These are phyloP conservation scores for Mycosphaerella sp. DNA, from an alignment of 2,329 filamentous ascomycete genomes.

Conservation along the genomic window DNA sequence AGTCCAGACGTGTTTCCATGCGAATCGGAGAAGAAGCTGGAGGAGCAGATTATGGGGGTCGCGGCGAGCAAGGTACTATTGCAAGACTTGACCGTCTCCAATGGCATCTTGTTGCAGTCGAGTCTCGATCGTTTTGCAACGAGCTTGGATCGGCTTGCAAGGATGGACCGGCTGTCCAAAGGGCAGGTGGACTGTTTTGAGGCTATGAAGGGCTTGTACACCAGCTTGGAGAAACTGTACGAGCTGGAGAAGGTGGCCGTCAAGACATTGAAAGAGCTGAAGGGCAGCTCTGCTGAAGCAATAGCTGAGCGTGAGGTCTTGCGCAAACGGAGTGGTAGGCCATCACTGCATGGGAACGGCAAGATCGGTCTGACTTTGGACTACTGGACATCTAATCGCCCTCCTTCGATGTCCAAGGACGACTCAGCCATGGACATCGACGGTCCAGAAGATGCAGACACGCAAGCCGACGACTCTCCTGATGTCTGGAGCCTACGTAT, in stretches of 20 bases:
- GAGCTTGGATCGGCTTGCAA: conserved; percentile 65
- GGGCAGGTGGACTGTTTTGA: conserved; percentile 70
- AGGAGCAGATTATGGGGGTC: conserved; percentile 33
- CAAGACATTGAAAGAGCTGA: conserved; percentile 36
- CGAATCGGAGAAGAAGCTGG: conserved; percentile 54
- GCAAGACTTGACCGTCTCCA: conserved; percentile 55
- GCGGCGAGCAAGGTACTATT: conserved; percentile 61
- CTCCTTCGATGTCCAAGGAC: conserved; percentile 30
- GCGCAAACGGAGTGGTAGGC: conserved; percentile 64
- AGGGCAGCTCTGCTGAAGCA: conserved; percentile 33
- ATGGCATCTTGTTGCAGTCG: conserved; percentile 60
- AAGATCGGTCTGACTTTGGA: conserved; percentile 65
- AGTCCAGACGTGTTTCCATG: conserved; percentile 58
- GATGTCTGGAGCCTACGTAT: conserved; percentile 62
- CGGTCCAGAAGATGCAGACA: not conserved
- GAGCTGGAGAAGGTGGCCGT: conserved; percentile 59
- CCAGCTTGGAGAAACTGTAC: conserved; percentile 63
- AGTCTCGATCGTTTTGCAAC: conserved; percentile 63
- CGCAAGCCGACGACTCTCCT: not conserved
- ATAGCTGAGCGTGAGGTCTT: conserved; percentile 50
- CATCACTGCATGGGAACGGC: conserved; percentile 62
- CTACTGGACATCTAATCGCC: conserved; percentile 54
- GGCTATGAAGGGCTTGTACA: conserved; percentile 66
- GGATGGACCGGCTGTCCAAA: conserved; percentile 64
- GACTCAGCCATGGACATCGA: conserved; percentile 35